Evolutionary conservation across 345 rosid species (phyloP), one percentile per base, ranked within the genome.

Genomic region (rapeseed (Brassica napus)): DNA sequence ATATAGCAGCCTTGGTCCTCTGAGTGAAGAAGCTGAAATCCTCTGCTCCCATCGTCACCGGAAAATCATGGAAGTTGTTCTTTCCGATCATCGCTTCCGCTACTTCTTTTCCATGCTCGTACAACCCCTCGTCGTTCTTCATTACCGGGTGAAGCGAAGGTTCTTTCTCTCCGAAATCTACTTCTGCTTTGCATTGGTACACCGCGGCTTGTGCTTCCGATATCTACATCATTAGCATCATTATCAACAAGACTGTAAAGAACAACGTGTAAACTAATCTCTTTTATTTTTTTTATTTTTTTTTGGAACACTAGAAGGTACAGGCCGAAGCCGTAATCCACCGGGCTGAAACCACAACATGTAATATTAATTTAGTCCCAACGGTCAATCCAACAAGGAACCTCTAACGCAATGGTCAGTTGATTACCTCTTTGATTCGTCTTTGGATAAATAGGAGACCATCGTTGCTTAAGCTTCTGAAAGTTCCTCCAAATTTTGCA

Each of bases 1-100:
- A 89, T 3, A 88, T 84, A 0, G 86, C 83, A 18, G 92, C 87
- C 4, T 89, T 82, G 4, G 88, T 84, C 85, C 77, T 89, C 79
- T 86, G 71, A 3, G 94, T 82, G 75, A 81, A 91, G 88, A 86
- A 88, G 71, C 94, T 89, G 78, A 89, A 89, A 79, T 90, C 97
- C 68, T 90, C 92, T 16, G 84, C 84, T 54, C 91, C 94, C 91
- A 88, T 86, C 14, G 86, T 87, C 63, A 88, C 69, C 3, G 87
- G 91, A 14, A 85, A 39, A 7, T 87, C 83, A 63, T 86, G 77
- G 77, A 90, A 85, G 57, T 88, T 92, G 1, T 28, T 61, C 69
- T 88, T 81, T 32, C 97, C 95, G 2, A 87, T 83, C 65, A 90
- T 72, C 1, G 61, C 44, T 73, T 87, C 87, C 4, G 87, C 92